Evolutionary conservation across 352 stramenopile genomes (phyloP), one percentile per base, ranked within the genome.

Genomic region (Globisporangium okanoganense): DNA sequence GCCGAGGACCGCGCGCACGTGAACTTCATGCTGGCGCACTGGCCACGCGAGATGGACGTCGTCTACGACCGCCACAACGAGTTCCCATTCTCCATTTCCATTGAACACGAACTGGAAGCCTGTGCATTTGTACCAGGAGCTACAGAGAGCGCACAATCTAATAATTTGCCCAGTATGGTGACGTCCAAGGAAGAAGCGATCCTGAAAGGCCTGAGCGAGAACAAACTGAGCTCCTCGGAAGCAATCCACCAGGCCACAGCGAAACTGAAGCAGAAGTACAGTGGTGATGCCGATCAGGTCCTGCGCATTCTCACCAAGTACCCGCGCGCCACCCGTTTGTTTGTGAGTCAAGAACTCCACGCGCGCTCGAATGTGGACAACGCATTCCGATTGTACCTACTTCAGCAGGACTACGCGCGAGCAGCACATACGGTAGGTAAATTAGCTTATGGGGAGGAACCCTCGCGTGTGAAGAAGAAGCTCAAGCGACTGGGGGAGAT

Each of bases 21-120:
- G 27, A 61, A 78, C 38, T 66, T 84, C 29, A 58, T 82, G 36
- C 64, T 87, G 3, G 69, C 82, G 54, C 76, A 85, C 58, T 87
- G 78, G 78, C 41, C 69, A 22, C 66, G 76, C 24, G 78, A 87
- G 22, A 64, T 59, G 9, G 69, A 70, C 12, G 47, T 73, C 18
- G 29, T 85, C 14, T 86, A 78, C 33, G 68, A 79, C 6, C 69
- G 73, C 13, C 47, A 62, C 14, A 56, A 63, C 18, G 76, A 83
- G 14, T 78, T 81, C 25, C 70, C 70, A 1, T 47, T 76, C 16
- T 64, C 72, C 1, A 50, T 85, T n/a, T 44, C 61, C 6, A 58
- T 85, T 35, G 61, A 66, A 6, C 65, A 66, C 45, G 78, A 84
- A 52, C 61, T 85, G 4, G 44, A 67, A 14, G 50, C 67, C 9